Base-by-base conservation (phyloP, 805 yeast genomes). In the Metschnikowia anglica region DNA sequence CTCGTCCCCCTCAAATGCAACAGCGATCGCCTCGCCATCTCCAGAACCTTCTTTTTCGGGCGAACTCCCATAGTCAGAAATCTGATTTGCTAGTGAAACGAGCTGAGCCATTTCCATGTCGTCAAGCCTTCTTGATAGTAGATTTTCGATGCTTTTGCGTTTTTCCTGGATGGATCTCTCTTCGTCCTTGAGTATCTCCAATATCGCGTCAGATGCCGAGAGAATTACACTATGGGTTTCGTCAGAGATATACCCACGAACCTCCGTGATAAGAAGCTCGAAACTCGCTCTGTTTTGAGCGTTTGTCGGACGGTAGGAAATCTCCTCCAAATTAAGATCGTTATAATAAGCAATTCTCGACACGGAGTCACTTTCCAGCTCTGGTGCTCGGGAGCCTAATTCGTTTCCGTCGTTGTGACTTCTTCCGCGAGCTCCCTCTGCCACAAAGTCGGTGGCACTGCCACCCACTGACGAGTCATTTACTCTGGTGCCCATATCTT, bases 171-270 rank as follows among this genome's bases (percentile, higher is more conserved):
- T 80, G 1, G 70, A 61, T 1, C 62, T 43, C 1, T 61, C 66
- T 1, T 72, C 80, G 38, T 71, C 68, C 52, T 77, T 80, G 46
- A 85, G 53, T 1, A 74, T 62, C 48, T 77, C 83, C 29, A 87
- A 53, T 0, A 82, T 56, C 3, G 82, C 67, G 58, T 86, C 93
- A 2, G 88, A 79, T 4, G 89, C 86, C 3, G 93, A 83, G 16
- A 80, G 59, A 2, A 88, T 72, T 2, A 81, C 77, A 32, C 80
- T 86, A 43, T 85, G 88, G 7, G 90, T 79, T n/a, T 86, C 77
- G 59, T 89, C 97, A 37, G 70, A 72, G 10, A 83, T 85, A 29
- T 85, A 62, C 13, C 71, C 66, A 2, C 65, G 59, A 3, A 85
- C 77, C 80, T 86, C 79, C 0, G 76, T 60, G 46, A 84, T 63